These are phyloP conservation scores for Claviceps sp. DNA, from an alignment of 2,329 filamentous ascomycete species.

Conservation along the genomic window DNA sequence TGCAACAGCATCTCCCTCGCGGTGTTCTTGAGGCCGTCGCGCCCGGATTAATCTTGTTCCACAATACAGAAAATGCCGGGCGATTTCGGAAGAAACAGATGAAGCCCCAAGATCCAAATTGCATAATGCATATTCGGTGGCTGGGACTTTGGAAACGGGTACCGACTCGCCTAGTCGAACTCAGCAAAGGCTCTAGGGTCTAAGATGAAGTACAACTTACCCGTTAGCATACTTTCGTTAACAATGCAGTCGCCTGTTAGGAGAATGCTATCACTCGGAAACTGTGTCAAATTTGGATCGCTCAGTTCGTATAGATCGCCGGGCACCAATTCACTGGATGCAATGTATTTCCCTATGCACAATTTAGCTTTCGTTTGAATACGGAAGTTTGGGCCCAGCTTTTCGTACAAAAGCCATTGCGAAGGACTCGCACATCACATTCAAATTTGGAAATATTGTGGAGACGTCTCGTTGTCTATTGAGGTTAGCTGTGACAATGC, in stretches of 20 bases:
- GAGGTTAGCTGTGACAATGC: constrained; percentile 1
- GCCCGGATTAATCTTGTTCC: constrained; percentile 93
- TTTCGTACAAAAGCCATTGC: constrained; percentile 77
- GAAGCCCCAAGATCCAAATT: constrained; percentile 67
- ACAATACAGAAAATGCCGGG: constrained; percentile 82
- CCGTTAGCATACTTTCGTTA: constrained; percentile 96
- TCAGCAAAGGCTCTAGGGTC: background rate
- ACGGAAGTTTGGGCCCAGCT: background rate
- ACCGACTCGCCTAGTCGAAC: constrained; percentile 63
- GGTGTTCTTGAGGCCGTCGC: constrained; percentile 71
- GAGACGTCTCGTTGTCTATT: constrained; percentile 72
- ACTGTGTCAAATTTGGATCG: constrained; percentile 74
- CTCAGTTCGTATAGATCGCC: constrained; percentile 96
- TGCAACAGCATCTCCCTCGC: constrained; percentile 77
- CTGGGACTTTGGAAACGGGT: constrained; percentile 82
- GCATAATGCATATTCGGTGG: constrained; percentile 65
- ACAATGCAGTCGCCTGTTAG: constrained; percentile 94
- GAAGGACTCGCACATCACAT: constrained; percentile 83
- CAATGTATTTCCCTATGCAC: constrained; percentile 58
- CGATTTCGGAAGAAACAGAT: constrained; percentile 69
- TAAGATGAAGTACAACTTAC: constrained; percentile 14
- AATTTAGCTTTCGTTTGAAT: background rate
- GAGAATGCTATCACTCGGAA: constrained; percentile 84
- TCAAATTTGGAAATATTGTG: constrained; percentile 89
- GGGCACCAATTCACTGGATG: constrained; percentile 79